Evolutionary conservation across 1,139 yeast genomes (phyloP).

Genomic region (Candida frijolesensis): DNA sequence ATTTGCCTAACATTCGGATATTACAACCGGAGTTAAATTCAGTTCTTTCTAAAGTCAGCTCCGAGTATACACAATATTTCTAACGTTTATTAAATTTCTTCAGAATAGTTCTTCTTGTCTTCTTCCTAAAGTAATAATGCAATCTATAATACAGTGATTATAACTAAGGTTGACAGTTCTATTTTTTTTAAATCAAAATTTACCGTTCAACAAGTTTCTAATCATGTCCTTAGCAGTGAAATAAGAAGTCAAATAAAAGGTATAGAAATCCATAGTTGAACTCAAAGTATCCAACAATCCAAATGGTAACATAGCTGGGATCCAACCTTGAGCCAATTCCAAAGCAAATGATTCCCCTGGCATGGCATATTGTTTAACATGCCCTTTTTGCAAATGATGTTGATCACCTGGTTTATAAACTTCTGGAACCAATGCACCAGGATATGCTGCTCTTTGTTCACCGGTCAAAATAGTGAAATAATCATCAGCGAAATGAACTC

Average conservation of each 20-base stretch:
- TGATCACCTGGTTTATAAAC: conserved; percentile 78
- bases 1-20: too few species aligned
- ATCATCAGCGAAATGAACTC: conserved; percentile 95
- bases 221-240: conserved; percentile 81
- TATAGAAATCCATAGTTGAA: conserved; percentile 76
- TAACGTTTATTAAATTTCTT: too few species aligned
- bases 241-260: conserved; percentile 67
- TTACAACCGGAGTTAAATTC: too few species aligned
- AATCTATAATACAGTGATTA: neutral
- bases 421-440: conserved; percentile 63
- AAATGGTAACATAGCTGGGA: conserved; percentile 96
- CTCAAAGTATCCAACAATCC: conserved; percentile 82
- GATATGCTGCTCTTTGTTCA: conserved; percentile 69
- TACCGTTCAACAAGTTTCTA: conserved; percentile 65
- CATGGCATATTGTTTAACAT: conserved; percentile 83
- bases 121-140: neutral
- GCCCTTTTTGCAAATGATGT: conserved; percentile 76
- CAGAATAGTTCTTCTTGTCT: neutral
- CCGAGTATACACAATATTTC: too few species aligned
- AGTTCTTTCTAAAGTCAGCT: too few species aligned
- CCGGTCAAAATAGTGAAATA: conserved; percentile 90
- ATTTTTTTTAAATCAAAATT: conserved; percentile 43
- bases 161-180: too few species aligned
- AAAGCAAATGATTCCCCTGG: conserved; percentile 80
- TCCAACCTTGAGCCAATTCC: conserved; percentile 98